phyloP scores from a whole-genome alignment of 2,329 filamentous ascomycete genomes.

The Aspergillus bombycis region DNA sequence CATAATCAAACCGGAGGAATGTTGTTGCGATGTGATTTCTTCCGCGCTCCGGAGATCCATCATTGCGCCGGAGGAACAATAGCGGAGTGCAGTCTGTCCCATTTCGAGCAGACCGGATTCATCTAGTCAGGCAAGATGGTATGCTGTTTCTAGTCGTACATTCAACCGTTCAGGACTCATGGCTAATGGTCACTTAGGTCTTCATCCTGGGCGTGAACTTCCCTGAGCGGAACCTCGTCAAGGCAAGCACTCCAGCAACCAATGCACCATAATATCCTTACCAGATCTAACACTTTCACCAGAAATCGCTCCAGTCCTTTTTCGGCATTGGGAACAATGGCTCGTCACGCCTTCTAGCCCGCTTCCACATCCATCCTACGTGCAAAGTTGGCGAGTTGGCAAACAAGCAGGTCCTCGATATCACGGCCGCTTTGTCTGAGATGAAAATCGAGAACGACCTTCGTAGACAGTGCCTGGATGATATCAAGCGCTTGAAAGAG shows the following conservation, averaged over 20 bases:
- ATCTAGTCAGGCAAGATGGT: constrained; percentile 35
- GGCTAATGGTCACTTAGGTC: constrained; percentile 58
- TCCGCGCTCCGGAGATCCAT: constrained; percentile 25
- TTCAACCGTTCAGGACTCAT: neutral
- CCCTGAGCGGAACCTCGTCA: constrained; percentile 78
- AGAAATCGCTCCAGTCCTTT: constrained; percentile 73
- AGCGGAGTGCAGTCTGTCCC: neutral
- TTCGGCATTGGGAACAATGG: constrained; percentile 77
- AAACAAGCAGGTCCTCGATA: constrained; percentile 74
- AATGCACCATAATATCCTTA: constrained; percentile 6
- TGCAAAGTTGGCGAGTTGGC: constrained; percentile 76
- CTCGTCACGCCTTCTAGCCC: constrained; percentile 78
- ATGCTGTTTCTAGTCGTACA: neutral
- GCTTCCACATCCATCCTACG: constrained; percentile 82
- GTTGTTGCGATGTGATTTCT: constrained; percentile 39
- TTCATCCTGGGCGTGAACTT: constrained; percentile 89
- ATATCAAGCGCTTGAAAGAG: constrained; percentile 83
- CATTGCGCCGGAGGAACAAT: constrained; percentile 3
- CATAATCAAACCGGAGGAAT: constrained; percentile 32
- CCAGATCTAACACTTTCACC: neutral
- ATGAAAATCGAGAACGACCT: constrained; percentile 96
- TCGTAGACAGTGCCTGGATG: constrained; percentile 74
- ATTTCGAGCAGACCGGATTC: neutral
- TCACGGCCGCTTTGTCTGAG: constrained; percentile 81
- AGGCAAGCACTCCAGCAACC: constrained; percentile 58